A percentile compares a stretch with the other conserved stretches of the same genome.
Evolutionary conservation across 495 filamentous ascomycete genomes (phyloP).

Genomic region (Parachaetomium inaequale): DNA sequence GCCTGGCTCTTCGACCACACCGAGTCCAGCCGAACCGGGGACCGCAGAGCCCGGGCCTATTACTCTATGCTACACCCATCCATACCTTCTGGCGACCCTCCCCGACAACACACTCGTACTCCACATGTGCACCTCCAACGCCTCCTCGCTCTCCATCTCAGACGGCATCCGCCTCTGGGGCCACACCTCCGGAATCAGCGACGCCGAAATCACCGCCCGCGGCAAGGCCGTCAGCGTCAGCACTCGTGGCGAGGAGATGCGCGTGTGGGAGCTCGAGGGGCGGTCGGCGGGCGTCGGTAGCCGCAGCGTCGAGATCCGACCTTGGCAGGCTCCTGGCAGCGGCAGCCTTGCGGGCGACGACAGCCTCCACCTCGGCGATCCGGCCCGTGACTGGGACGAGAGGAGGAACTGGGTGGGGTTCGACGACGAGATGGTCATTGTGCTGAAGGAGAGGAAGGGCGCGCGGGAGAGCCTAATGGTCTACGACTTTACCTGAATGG

Average conservation of each 20-base stretch:
- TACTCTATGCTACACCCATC: slow-evolving; percentile 81
- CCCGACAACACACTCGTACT: slow-evolving; percentile 90
- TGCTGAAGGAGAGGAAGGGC: slow-evolving; percentile 65
- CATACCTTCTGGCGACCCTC: slow-evolving; percentile 84
- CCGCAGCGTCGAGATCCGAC: slow-evolving; percentile 42
- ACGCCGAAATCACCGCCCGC: slow-evolving; percentile 77
- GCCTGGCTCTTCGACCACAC: background rate
- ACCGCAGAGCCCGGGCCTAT: slow-evolving; percentile 51
- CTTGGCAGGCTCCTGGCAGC: slow-evolving; percentile 36
- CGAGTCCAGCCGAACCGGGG: slow-evolving; percentile 7
- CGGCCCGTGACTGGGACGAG: slow-evolving; percentile 27
- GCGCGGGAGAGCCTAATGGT: slow-evolving; percentile 74
- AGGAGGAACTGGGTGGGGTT: slow-evolving; percentile 73
- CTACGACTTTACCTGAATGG: slow-evolving; percentile 79
- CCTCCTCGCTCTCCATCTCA: slow-evolving; percentile 63
- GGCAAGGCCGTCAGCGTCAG: slow-evolving; percentile 92
- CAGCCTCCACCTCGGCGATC: slow-evolving; percentile 1
- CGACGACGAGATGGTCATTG: slow-evolving; percentile 88
- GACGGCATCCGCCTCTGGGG: slow-evolving; percentile 81
- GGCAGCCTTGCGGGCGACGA: background rate
- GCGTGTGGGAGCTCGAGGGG: slow-evolving; percentile 92
- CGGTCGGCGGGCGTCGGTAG: slow-evolving; percentile 43
- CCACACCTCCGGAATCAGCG: slow-evolving; percentile 86
- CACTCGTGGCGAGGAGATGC: slow-evolving; percentile 74
- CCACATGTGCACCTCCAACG: slow-evolving; percentile 75